Conservation (phyloP, 257 asterid species). For the Nicotiana sylvestris region DNA sequence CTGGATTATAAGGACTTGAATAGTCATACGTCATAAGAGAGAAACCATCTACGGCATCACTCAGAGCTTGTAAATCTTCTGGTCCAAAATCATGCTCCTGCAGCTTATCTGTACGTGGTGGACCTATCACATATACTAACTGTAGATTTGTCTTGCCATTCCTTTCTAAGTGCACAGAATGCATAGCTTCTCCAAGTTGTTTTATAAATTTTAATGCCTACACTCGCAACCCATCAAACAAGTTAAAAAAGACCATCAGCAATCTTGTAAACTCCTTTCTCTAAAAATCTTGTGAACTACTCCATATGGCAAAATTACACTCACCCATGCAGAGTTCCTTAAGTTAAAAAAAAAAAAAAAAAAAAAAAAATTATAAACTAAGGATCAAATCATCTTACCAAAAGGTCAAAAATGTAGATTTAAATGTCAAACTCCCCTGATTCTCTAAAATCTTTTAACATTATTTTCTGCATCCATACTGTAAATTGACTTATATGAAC, state of each 20-base stretch:
- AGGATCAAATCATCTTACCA: background rate
- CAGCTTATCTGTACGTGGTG: constrained; percentile 63
- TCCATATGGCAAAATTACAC: background rate
- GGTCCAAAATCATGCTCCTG: constrained; percentile 82
- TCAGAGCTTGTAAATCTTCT: constrained; percentile 58
- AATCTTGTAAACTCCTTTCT: constrained; percentile 1
- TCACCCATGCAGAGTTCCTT: background rate
- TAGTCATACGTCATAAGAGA: constrained; percentile 96
- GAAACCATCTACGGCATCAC: constrained; percentile 72
- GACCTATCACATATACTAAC: constrained; percentile 81
- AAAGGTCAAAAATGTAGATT: background rate
- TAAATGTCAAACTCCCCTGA: no score
- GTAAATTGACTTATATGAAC: no score
- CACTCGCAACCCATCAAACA: constrained; percentile 19
- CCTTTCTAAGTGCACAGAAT: constrained; percentile 38
- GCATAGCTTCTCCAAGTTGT: constrained; percentile 91
- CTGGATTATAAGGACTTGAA: constrained; percentile 93
- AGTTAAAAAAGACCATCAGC: constrained; percentile 13
- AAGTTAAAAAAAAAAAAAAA: background rate
- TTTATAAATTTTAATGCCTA: constrained; percentile 74
- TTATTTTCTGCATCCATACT: no score
- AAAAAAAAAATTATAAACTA: background rate
- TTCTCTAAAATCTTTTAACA: no score
- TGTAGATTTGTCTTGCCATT: constrained; percentile 38
- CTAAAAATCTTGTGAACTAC: background rate